These are phyloP conservation scores for Flammula alnicola DNA, from an alignment of 1,284 basidiomycete genomes.

Conservation along the genomic window DNA sequence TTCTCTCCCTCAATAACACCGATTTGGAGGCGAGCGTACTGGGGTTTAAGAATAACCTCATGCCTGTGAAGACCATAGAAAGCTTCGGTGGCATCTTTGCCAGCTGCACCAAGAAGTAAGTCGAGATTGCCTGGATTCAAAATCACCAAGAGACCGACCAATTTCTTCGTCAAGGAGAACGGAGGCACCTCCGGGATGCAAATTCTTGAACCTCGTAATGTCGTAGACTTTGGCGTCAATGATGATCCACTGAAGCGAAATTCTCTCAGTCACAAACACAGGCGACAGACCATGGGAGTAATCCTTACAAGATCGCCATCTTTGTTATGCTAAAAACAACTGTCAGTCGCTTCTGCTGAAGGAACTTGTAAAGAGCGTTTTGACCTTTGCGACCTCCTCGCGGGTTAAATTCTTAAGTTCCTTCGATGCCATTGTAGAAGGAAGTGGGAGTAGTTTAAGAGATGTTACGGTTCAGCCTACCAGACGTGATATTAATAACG, in stretches of 20 bases:
- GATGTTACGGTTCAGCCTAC: background rate
- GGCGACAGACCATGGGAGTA: background rate
- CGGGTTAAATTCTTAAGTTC: slow-evolving; percentile 50
- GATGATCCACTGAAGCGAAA: slow-evolving; percentile 68
- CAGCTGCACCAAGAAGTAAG: slow-evolving; percentile 52
- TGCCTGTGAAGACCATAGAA: slow-evolving; percentile 86
- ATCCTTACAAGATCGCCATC: slow-evolving; percentile 56
- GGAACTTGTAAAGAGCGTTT: background rate
- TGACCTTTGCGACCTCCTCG: slow-evolving; percentile 58
- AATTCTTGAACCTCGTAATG: slow-evolving; percentile 72
- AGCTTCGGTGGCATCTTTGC: slow-evolving; percentile 83
- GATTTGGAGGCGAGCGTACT: slow-evolving; percentile 74
- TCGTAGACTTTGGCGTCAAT: slow-evolving; percentile 87
- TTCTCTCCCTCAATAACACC: slow-evolving; percentile 72
- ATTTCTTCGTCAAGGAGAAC: slow-evolving; percentile 77
- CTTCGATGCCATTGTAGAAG: slow-evolving; percentile 44
- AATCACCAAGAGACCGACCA: slow-evolving; percentile 45
- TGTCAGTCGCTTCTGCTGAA: slow-evolving; percentile 28
- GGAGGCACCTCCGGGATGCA: slow-evolving; percentile 83
- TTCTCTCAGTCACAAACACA: background rate
- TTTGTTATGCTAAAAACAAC: slow-evolving; percentile 69
- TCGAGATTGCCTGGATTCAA: background rate
- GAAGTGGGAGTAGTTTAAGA: background rate
- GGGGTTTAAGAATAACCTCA: slow-evolving; percentile 77
- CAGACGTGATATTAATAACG: too few species aligned